Evolutionary conservation across 164 flowering plant genomes (phyloP).

Genomic region (Aristolochia contorta): DNA sequence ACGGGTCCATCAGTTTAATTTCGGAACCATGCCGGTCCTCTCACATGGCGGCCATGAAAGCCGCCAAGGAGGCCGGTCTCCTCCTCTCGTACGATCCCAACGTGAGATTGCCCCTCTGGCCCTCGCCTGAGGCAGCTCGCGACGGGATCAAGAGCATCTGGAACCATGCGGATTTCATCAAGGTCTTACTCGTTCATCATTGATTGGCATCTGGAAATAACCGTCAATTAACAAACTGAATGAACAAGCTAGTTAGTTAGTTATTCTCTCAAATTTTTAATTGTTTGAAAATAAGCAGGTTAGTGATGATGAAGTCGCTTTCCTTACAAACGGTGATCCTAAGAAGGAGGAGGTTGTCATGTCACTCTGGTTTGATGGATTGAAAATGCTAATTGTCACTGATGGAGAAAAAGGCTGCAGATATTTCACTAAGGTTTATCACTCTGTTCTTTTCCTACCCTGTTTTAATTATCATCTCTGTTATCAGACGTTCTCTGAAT

Average conservation of each 20-base stretch:
- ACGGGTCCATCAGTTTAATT: slow-evolving; percentile 37
- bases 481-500: background rate
- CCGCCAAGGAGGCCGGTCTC: slow-evolving; percentile 29
- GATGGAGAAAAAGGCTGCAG: slow-evolving; percentile 35
- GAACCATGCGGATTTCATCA: slow-evolving; percentile 63
- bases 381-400: slow-evolving; percentile 29
- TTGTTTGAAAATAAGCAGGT: slow-evolving; percentile 14
- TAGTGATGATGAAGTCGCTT: slow-evolving; percentile 38
- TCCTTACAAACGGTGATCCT: slow-evolving; percentile 27
- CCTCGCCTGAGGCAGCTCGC: slow-evolving; percentile 50
- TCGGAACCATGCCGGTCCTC: slow-evolving; percentile 33
- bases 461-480: background rate
- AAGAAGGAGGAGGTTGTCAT: slow-evolving; percentile 24
- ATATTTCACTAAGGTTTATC: slow-evolving; percentile 33
- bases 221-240: background rate
- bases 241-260: background rate
- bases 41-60: slow-evolving; percentile 29
- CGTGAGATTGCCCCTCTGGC: slow-evolving; percentile 55
- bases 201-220: background rate
- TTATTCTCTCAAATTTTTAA: too few species aligned
- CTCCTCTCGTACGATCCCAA: slow-evolving; percentile 43
- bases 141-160: slow-evolving; percentile 65
- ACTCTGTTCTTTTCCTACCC: background rate
- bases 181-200: slow-evolving; percentile 21
- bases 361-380: slow-evolving; percentile 19